A percentile compares a stretch with the other conserved stretches of the same genome.
Conservation (phyloP, 1,139 yeast species). For the Geotrichum cucujoidarum region DNA sequence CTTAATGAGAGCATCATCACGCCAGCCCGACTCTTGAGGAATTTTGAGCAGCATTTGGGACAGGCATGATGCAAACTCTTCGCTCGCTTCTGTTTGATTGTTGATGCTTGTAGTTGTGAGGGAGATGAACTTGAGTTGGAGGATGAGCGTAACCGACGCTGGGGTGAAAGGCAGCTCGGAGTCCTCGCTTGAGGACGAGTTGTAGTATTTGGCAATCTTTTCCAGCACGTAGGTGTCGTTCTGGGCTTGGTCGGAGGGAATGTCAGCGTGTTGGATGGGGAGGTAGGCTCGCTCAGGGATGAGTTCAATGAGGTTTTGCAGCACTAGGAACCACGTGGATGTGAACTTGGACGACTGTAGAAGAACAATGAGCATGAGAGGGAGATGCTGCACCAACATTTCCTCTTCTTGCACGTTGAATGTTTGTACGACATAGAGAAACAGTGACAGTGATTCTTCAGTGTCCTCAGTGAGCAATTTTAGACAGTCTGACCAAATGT, state of each 20-base stretch:
- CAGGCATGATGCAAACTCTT: slow-evolving; percentile 40
- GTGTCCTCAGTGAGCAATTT: slow-evolving; percentile 34
- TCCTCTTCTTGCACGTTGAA: slow-evolving; percentile 84
- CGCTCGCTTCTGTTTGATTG: slow-evolving; percentile 25
- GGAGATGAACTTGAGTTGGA: slow-evolving; percentile 39
- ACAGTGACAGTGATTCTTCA: slow-evolving; percentile 31
- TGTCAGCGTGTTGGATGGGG: slow-evolving; percentile 43
- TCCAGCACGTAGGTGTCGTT: slow-evolving; percentile 28
- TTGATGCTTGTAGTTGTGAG: slow-evolving; percentile 36
- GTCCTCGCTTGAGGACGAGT: slow-evolving; percentile 29
- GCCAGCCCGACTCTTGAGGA: slow-evolving; percentile 40
- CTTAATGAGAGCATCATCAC: slow-evolving; percentile 35
- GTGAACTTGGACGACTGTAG: slow-evolving; percentile 27
- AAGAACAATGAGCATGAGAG: slow-evolving; percentile 55
- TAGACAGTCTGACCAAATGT: slow-evolving; percentile 67
- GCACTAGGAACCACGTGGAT: slow-evolving; percentile 37
- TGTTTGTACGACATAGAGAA: slow-evolving; percentile 54
- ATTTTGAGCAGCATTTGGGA: slow-evolving; percentile 45
- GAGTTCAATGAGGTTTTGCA: slow-evolving; percentile 42
- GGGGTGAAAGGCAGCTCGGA: slow-evolving; percentile 43
- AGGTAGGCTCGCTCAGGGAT: slow-evolving; percentile 58
- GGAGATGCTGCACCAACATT: slow-evolving; percentile 70
- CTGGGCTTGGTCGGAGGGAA: slow-evolving; percentile 22
- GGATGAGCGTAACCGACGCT: slow-evolving; percentile 43
- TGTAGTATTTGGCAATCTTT: slow-evolving; percentile 37